phyloP scores from a whole-genome alignment of 2,329 filamentous ascomycete species.

The Talaromyces sp. region DNA sequence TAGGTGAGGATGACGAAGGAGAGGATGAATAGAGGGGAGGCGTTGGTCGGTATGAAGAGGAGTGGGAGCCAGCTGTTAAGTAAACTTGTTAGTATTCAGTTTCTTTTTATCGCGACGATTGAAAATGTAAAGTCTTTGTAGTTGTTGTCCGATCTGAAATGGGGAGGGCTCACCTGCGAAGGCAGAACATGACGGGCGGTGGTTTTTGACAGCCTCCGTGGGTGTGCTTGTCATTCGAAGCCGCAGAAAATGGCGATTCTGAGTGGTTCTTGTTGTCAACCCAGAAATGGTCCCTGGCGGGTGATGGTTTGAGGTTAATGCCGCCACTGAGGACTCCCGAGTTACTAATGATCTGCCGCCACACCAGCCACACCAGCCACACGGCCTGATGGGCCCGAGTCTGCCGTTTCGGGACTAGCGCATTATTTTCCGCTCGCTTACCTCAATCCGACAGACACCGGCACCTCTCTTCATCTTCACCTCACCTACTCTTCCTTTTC shows the following conservation, averaged over 20 bases:
- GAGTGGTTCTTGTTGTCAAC: background rate
- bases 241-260: background rate
- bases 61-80: slow-evolving; percentile 69
- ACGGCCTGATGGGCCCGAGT: background rate
- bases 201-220: background rate
- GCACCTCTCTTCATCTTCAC: background rate
- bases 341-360: background rate
- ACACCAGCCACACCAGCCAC: background rate
- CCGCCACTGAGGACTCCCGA: background rate
- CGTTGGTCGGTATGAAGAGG: slow-evolving; percentile 82
- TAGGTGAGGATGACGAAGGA: slow-evolving; percentile 90
- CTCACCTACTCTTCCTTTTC: background rate
- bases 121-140: background rate
- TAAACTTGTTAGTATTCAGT: background rate
- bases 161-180: slow-evolving; percentile 50
- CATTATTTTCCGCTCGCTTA: background rate
- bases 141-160: background rate
- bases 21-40: slow-evolving; percentile 78
- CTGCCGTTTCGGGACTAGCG: background rate
- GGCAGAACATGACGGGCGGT: slow-evolving; percentile 54
- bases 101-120: background rate
- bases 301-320: background rate
- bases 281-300: background rate
- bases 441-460: background rate
- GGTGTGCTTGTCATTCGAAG: background rate